These are phyloP conservation scores for Lepidium didymum DNA, from an alignment of 345 rosid species.

Conservation along the genomic window DNA sequence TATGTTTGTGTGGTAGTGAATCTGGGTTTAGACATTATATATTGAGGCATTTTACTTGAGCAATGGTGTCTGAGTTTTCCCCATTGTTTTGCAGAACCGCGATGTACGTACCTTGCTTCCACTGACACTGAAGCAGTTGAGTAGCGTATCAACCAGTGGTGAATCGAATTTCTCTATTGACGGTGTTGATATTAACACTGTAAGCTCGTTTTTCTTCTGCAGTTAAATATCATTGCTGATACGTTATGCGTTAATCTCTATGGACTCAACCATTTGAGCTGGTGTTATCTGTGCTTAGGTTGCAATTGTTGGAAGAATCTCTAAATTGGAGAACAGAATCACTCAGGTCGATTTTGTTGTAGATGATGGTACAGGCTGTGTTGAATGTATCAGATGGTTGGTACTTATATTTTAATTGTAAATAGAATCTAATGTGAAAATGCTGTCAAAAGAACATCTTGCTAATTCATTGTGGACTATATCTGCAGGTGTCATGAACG, in stretches of 20 bases:
- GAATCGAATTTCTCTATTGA: slow-evolving; percentile 47
- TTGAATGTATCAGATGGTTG: slow-evolving; percentile 86
- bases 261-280: neutral
- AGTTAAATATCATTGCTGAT: neutral
- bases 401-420: slow-evolving; percentile 15
- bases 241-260: neutral
- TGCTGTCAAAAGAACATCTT: neutral
- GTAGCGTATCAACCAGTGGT: slow-evolving; percentile 36
- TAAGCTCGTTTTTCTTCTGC: slow-evolving; percentile 14
- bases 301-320: slow-evolving; percentile 56
- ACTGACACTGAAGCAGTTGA: slow-evolving; percentile 62
- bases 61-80: neutral
- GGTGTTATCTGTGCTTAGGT: slow-evolving; percentile 33
- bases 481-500: slow-evolving; percentile 72
- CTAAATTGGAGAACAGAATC: slow-evolving; percentile 65
- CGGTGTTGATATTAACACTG: slow-evolving; percentile 58
- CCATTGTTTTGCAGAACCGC: slow-evolving; percentile 36
- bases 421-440: neutral
- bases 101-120: slow-evolving; percentile 58
- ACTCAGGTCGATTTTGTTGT: slow-evolving; percentile 58
- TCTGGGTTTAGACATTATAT: neutral
- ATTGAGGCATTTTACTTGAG: neutral
- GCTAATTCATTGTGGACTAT: slow-evolving; percentile 1
- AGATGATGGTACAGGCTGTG: slow-evolving; percentile 81
- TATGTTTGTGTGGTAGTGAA: neutral